These are phyloP conservation scores for Ceratocystis destructans DNA, from an alignment of 2,329 filamentous ascomycete species.

Conservation along the genomic window DNA sequence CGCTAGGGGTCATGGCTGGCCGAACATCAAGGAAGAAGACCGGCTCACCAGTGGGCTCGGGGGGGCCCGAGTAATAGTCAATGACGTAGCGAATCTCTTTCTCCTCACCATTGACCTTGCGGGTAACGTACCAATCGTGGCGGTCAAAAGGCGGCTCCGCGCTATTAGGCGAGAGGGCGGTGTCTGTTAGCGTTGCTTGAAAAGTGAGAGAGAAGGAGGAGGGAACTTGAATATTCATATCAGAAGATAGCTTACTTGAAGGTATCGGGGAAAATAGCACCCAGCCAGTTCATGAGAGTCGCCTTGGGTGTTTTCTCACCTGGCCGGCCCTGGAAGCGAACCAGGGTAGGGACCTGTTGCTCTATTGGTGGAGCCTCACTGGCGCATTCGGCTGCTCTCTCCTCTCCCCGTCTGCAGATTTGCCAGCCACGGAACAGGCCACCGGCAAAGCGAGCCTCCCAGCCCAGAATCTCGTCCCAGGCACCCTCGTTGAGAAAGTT, in stretches of 20 bases:
- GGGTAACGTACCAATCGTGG: conserved; percentile 89
- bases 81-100: conserved; percentile 88
- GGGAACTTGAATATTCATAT: neutral
- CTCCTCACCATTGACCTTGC: conserved; percentile 51
- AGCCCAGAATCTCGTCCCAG: conserved; percentile 87
- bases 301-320: conserved; percentile 87
- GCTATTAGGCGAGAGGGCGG: conserved; percentile 31
- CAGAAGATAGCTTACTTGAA: conserved; percentile 48
- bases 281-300: conserved; percentile 65
- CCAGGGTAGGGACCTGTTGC: conserved; percentile 51
- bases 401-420: conserved; percentile 60
- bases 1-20: conserved; percentile 69
- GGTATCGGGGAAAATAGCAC: conserved; percentile 61
- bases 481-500: conserved; percentile 97
- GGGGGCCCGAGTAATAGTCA: conserved; percentile 81
- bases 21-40: conserved; percentile 94
- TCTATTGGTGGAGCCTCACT: conserved; percentile 28
- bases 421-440: conserved; percentile 62
- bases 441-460: conserved; percentile 73
- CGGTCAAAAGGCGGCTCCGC: conserved; percentile 84
- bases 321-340: conserved; percentile 80
- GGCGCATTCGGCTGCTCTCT: conserved; percentile 32
- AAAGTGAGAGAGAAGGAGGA: neutral
- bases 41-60: conserved; percentile 73
- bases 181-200: conserved; percentile 3